Conservation (phyloP, 257 asterid genomes). For the Solanum peruvianum region DNA sequence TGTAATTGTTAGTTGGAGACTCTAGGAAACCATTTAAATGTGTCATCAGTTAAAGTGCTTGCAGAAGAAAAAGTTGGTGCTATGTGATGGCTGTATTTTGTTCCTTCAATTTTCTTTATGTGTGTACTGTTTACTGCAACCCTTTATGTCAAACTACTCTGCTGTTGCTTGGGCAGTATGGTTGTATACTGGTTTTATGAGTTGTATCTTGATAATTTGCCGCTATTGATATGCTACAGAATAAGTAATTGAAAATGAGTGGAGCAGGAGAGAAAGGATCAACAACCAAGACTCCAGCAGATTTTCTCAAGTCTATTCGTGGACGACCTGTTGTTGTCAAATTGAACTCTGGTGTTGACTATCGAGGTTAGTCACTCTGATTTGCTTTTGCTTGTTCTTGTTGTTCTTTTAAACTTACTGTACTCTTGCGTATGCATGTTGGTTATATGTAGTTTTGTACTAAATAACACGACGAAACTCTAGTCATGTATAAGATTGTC, state of each 20-base stretch:
- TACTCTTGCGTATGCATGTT: not conserved
- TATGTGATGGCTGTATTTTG: not conserved
- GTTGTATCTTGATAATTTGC: not conserved
- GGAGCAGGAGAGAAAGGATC: constrained; percentile 61
- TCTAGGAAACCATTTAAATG: not conserved
- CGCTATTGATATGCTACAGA: not conserved
- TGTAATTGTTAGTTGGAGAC: not conserved
- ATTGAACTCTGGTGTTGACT: constrained; percentile 91
- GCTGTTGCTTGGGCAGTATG: not conserved
- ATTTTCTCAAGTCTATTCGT: constrained; percentile 89
- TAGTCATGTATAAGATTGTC: not conserved
- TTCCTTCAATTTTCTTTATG: not conserved
- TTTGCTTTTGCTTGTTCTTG: not conserved
- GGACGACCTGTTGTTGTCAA: constrained; percentile 98
- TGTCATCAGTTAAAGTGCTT: not conserved
- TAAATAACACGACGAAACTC: not conserved
- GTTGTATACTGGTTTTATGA: not conserved
- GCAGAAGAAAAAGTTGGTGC: not conserved
- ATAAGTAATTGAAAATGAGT: constrained; percentile 39
- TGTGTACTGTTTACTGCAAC: not conserved
- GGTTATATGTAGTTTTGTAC: not conserved
- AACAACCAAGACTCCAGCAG: constrained; percentile 71
- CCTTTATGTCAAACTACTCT: not conserved
- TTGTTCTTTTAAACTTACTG: not conserved
- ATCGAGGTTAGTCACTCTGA: constrained; percentile 45